These are phyloP conservation scores for Acephala macrosclerotiorum DNA, from an alignment of 2,329 filamentous ascomycete species.

Conservation along the genomic window DNA sequence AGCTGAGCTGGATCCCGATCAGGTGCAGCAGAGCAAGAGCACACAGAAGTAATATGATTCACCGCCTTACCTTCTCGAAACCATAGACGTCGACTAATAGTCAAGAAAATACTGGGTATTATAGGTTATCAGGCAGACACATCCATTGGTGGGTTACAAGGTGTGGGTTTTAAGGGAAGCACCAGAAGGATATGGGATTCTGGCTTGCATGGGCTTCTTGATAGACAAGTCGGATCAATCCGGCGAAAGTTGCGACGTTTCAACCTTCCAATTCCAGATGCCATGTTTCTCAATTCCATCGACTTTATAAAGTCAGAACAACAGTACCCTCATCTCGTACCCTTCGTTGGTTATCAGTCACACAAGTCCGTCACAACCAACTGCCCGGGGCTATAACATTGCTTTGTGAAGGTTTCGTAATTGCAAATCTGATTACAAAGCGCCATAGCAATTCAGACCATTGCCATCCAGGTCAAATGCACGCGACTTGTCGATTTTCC, in stretches of 20 bases:
- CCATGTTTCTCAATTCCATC: neutral
- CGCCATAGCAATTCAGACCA: constrained; percentile 58
- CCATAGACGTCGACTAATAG: too few relatives aligned
- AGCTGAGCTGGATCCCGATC: neutral
- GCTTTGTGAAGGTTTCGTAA: constrained; percentile 45
- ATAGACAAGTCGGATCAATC: neutral
- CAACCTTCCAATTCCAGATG: neutral
- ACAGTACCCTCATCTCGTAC: neutral
- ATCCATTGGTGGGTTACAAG: too few relatives aligned
- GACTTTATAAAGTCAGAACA: neutral
- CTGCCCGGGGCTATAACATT: constrained; percentile 24
- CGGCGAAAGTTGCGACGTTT: neutral
- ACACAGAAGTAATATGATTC: too few relatives aligned
- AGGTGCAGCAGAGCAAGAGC: too few relatives aligned
- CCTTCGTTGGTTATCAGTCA: neutral
- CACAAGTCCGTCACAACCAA: neutral
- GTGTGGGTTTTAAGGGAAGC: too few relatives aligned
- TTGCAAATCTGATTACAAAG: constrained; percentile 48
- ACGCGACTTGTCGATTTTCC: constrained; percentile 65
- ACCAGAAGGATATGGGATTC: neutral
- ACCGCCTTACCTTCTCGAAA: too few relatives aligned
- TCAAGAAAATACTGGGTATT: too few relatives aligned
- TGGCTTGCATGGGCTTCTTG: neutral
- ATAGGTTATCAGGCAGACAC: too few relatives aligned
- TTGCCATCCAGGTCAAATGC: constrained; percentile 71